phyloP scores from a whole-genome alignment of 2,329 filamentous ascomycete genomes.

The Helotiales sp. region DNA sequence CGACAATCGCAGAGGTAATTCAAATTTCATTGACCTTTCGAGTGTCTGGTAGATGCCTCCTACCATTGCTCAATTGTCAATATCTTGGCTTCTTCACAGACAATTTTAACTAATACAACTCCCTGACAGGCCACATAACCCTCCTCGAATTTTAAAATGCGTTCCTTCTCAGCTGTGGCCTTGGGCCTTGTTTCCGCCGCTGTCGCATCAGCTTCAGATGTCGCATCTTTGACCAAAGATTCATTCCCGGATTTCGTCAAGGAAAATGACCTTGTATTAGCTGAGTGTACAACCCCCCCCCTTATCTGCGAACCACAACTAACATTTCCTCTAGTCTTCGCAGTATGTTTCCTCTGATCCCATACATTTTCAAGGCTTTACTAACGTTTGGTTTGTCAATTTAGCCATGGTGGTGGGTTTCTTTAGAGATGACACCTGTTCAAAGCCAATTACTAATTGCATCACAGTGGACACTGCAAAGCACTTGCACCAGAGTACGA shows the following conservation, averaged over 20 bases:
- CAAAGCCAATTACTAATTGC: constrained; percentile 37
- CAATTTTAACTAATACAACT: constrained; percentile 27
- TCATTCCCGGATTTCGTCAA: constrained; percentile 87
- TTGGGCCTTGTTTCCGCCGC: constrained; percentile 48
- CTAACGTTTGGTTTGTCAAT: constrained; percentile 35
- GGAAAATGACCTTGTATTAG: constrained; percentile 85
- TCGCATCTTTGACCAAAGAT: constrained; percentile 82
- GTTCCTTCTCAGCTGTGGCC: constrained; percentile 41
- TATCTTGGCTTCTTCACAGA: background rate
- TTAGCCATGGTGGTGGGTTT: constrained; percentile 46
- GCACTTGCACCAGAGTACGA: constrained; percentile 93
- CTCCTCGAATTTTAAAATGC: constrained; percentile 36
- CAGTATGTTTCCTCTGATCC: constrained; percentile 74
- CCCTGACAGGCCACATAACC: constrained; percentile 23
- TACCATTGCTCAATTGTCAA: background rate
- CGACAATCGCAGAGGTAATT: constrained; percentile 24
- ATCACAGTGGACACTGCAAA: constrained; percentile 83
- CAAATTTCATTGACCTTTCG: background rate
- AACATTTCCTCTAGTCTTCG: constrained; percentile 69
- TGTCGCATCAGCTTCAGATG: constrained; percentile 75
- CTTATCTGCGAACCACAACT: constrained; percentile 26
- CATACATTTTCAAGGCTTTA: constrained; percentile 25
- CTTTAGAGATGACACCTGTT: constrained; percentile 28
- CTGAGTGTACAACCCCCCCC: constrained; percentile 75
- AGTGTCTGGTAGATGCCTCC: background rate